A percentile compares a stretch with the other conserved stretches of the same genome.
Conservation (phyloP, 2,329 filamentous ascomycete genomes). For the Aspergillus pseudoterreus region DNA sequence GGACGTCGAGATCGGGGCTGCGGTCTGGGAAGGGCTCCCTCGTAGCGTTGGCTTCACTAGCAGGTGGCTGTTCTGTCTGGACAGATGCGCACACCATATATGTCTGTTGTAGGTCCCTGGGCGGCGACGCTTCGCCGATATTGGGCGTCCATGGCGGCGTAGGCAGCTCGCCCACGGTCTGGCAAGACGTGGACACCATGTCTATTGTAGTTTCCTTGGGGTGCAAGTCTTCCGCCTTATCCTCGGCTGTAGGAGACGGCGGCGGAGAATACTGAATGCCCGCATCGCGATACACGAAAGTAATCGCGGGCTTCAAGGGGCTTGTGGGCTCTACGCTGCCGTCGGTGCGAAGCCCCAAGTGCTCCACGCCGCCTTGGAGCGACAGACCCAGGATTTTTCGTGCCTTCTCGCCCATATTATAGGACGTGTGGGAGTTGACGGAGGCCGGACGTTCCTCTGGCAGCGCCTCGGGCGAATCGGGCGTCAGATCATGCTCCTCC, state of each 20-base stretch:
- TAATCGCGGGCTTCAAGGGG: slow-evolving; percentile 47
- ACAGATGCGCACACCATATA: slow-evolving; percentile 28
- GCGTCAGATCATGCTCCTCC: slow-evolving; percentile 64
- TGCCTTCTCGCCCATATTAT: slow-evolving; percentile 38
- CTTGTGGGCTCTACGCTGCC: slow-evolving; percentile 29
- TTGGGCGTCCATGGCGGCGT: slow-evolving; percentile 35
- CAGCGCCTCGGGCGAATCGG: slow-evolving; percentile 45
- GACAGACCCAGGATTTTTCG: slow-evolving; percentile 45
- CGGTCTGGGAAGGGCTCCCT: slow-evolving; percentile 10
- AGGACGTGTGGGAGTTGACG: slow-evolving; percentile 35
- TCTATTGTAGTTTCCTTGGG: slow-evolving; percentile 28
- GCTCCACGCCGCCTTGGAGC: slow-evolving; percentile 27
- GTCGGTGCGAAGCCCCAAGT: slow-evolving; percentile 20
- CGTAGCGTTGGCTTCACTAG: slow-evolving; percentile 14
- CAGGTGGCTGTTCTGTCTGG: slow-evolving; percentile 31
- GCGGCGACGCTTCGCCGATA: slow-evolving; percentile 17
- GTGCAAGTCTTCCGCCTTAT: not conserved
- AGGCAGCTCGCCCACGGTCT: slow-evolving; percentile 39
- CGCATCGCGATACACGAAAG: slow-evolving; percentile 65
- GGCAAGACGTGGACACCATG: slow-evolving; percentile 42
- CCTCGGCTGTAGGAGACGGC: slow-evolving; percentile 57
- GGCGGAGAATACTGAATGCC: slow-evolving; percentile 82
- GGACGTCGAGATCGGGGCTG: slow-evolving; percentile 53
- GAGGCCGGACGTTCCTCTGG: slow-evolving; percentile 43
- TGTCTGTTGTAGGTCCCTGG: slow-evolving; percentile 9